Evolutionary conservation across 2,329 filamentous ascomycete genomes (phyloP).

Genomic region (Stachybotrys echinatus): DNA sequence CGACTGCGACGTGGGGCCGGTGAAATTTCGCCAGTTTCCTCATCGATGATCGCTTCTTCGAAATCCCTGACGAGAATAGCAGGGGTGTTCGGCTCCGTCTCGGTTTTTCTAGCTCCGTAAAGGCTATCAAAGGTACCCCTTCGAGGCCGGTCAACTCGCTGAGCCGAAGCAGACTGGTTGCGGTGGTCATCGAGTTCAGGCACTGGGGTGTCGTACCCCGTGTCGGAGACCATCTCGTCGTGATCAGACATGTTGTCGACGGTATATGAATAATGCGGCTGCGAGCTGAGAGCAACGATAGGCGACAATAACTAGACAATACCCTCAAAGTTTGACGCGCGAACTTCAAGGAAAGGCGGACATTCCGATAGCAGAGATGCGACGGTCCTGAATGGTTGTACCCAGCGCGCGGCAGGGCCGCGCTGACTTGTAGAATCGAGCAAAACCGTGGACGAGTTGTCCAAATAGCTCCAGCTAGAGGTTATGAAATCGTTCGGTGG

Average conservation of each 20-base stretch:
- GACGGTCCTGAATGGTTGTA: conserved; percentile 14
- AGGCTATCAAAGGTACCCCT: conserved; percentile 72
- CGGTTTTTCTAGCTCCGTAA: conserved; percentile 45
- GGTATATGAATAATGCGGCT: not conserved
- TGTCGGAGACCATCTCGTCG: conserved; percentile 53
- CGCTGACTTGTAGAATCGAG: conserved; percentile 17
- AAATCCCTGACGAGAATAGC: conserved; percentile 67
- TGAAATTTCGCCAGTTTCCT: conserved; percentile 61
- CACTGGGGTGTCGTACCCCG: conserved; percentile 67
- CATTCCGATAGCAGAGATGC: conserved; percentile 24
- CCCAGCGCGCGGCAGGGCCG: conserved; percentile 29
- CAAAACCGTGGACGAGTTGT: conserved; percentile 20
- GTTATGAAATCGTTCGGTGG: conserved; percentile 2
- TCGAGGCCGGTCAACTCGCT: conserved; percentile 55
- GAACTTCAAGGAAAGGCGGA: conserved; percentile 23
- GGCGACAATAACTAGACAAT: not conserved
- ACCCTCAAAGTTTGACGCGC: not conserved
- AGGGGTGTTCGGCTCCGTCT: conserved; percentile 34
- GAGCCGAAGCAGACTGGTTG: conserved; percentile 56
- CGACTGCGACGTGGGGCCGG: conserved; percentile 39
- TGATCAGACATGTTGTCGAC: conserved; percentile 57
- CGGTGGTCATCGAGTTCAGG: conserved; percentile 87
- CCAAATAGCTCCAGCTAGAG: not conserved
- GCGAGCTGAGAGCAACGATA: not conserved
- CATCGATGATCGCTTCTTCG: conserved; percentile 71